phyloP scores from a whole-genome alignment of 2,329 filamentous ascomycete species.

The Ceratocystis destructans region DNA sequence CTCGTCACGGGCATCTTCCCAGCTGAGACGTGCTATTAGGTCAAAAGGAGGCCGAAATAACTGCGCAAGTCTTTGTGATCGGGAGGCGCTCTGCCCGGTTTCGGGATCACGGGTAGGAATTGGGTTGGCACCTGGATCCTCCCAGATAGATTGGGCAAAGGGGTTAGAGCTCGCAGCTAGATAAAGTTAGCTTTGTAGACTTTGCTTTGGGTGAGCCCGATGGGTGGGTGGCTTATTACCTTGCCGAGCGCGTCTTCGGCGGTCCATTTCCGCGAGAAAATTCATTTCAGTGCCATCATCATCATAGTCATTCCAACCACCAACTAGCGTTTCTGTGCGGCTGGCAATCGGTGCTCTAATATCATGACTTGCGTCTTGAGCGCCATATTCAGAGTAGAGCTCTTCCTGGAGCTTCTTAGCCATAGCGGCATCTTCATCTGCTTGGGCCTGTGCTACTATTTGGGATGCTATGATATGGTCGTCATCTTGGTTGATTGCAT shows the following conservation, averaged over 20 bases:
- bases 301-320: slow-evolving; percentile 24
- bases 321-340: slow-evolving; percentile 83
- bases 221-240: slow-evolving; percentile 3
- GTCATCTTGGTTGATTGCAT: slow-evolving; percentile 25
- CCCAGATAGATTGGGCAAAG: slow-evolving; percentile 31
- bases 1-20: slow-evolving; percentile 70
- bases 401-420: slow-evolving; percentile 85
- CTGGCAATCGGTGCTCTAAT: slow-evolving; percentile 83
- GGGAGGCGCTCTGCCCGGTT: slow-evolving; percentile 31
- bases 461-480: slow-evolving; percentile 30
- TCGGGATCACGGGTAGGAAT: slow-evolving; percentile 14
- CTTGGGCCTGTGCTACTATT: slow-evolving; percentile 38
- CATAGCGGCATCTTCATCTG: slow-evolving; percentile 88
- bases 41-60: slow-evolving; percentile 89
- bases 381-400: slow-evolving; percentile 51
- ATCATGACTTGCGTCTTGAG: slow-evolving; percentile 37
- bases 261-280: slow-evolving; percentile 13
- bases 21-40: slow-evolving; percentile 65
- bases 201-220: background rate
- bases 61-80: slow-evolving; percentile 70
- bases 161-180: slow-evolving; percentile 24
- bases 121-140: slow-evolving; percentile 21
- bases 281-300: slow-evolving; percentile 2
- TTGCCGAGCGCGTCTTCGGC: slow-evolving; percentile 11
- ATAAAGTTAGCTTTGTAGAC: background rate